Percentiles rank a stretch among this genome's conserved stretches.
Evolutionary conservation across 805 yeast genomes (phyloP).

Genomic region (Metschnikowia chrysomelidarum): DNA sequence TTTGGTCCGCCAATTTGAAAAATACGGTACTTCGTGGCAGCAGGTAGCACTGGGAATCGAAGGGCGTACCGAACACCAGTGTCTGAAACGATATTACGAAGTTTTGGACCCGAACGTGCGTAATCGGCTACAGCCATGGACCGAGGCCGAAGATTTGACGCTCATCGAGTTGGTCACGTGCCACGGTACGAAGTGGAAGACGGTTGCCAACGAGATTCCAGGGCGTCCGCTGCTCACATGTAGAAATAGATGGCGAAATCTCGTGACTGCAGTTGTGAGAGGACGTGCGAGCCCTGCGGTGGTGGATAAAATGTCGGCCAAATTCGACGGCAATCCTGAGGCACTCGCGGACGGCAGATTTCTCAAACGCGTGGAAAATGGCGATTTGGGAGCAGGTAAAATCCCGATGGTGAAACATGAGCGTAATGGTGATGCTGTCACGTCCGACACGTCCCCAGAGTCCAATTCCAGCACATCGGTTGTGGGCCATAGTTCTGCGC

Average conservation of each 20-base stretch:
- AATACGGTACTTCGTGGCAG: constrained; percentile 82
- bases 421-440: no score
- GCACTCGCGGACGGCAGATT: constrained; percentile 4
- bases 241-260: constrained; percentile 88
- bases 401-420: no score
- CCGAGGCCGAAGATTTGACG: constrained; percentile 67
- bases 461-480: no score
- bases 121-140: constrained; percentile 79
- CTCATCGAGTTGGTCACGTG: constrained; percentile 64
- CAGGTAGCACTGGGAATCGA: constrained; percentile 71
- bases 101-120: constrained; percentile 80
- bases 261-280: constrained; percentile 71
- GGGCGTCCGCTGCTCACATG: constrained; percentile 88
- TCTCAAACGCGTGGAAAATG: no score
- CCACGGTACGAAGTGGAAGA: constrained; percentile 88
- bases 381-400: no score
- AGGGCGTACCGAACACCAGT: constrained; percentile 92
- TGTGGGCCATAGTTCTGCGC: no score
- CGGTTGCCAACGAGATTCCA: constrained; percentile 65
- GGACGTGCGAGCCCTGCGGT: constrained; percentile 58
- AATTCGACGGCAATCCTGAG: constrained; percentile 7
- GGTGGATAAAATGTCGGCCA: constrained; percentile 50
- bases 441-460: no score
- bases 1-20: constrained; percentile 59
- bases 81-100: constrained; percentile 87